Evolutionary conservation across 257 asterid genomes (phyloP), one percentile per base, ranked within the genome.

Genomic region (Solanum chiquidenum): DNA sequence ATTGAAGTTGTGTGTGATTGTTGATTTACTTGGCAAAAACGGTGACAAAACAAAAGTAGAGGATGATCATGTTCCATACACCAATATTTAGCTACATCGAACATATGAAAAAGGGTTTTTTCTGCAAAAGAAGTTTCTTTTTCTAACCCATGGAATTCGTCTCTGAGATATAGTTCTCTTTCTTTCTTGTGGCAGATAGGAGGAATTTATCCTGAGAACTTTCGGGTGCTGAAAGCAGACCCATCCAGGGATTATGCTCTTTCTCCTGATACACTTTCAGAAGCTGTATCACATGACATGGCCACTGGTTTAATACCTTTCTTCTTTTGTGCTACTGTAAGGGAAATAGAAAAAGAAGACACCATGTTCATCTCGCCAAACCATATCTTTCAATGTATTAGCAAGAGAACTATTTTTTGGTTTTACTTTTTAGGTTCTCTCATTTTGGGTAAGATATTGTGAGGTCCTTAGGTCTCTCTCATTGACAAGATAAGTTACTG

Each of bases 321-420:
- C 94, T 97, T 97, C 97, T 91, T 95, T 88, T 94, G 98, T 93
- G 98, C 98, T 88, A 93, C 98, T 87, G 99, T 97, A 95, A 95
- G 99, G 87, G 88, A 88, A 87, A 83, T 60, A 76, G 46, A 80
- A 71, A 86, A 88, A 62, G 27, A 34, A 21, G 44, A 42, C 7
- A 42, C 79, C 40, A 58, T 38, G 35, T 90, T 85, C 86, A 87
- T 75, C 86, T 83, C 35, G 69, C 60, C 35, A 46, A 37, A 55
- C 35, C 88, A 72, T 86, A 14, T 40, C 82, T 46, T 85, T 21
- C 42, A 86, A 44, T 16, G 83, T 31, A 73, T 52, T 86, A 49
- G 82, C 35, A 62, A 60, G 75, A 73, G 16, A 46, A 42, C 84
- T n/a, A 52, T 34, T 23, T 27, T 66, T 71, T 71, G 68, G 83